Conservation (phyloP, 306 rosid genomes). For the Canavalia gladiata region DNA sequence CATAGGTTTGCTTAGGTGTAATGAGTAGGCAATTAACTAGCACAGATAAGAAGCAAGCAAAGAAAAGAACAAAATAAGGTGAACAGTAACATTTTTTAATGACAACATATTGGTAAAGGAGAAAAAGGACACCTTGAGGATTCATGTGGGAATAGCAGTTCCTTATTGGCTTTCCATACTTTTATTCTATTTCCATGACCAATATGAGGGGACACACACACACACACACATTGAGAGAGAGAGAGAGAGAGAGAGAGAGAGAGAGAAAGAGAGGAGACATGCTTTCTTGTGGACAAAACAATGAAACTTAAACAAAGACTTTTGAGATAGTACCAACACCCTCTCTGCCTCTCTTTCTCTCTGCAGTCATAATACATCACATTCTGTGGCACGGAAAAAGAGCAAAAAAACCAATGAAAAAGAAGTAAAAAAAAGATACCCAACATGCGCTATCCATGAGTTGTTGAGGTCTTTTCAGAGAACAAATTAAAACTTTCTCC, state of each 20-base stretch:
- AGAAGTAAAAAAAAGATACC: slow-evolving; percentile 40
- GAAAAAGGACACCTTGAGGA: slow-evolving; percentile 64
- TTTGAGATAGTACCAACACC: slow-evolving; percentile 54
- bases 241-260: slow-evolving; percentile 38
- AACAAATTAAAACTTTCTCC: slow-evolving; percentile 35
- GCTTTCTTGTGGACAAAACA: slow-evolving; percentile 72
- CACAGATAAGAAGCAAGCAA: slow-evolving; percentile 54
- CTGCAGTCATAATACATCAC: slow-evolving; percentile 55
- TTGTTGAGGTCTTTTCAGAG: slow-evolving; percentile 46
- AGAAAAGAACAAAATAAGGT: slow-evolving; percentile 62
- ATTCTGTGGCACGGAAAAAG: slow-evolving; percentile 56
- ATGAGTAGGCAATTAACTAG: slow-evolving; percentile 65
- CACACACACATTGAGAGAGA: slow-evolving; percentile 29
- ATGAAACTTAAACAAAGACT: slow-evolving; percentile 58
- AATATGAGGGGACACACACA: slow-evolving; percentile 37
- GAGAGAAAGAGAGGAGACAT: slow-evolving; percentile 26
- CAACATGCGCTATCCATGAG: slow-evolving; percentile 71
- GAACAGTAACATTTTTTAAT: slow-evolving; percentile 44
- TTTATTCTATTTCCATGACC: slow-evolving; percentile 61
- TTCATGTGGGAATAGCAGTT: slow-evolving; percentile 82
- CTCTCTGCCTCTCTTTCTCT: slow-evolving; percentile 40
- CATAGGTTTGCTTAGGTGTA: slow-evolving; percentile 63
- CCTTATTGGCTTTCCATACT: slow-evolving; percentile 62
- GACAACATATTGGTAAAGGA: slow-evolving; percentile 40
- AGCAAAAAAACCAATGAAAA: slow-evolving; percentile 39